phyloP scores from a whole-genome alignment of 371 early-diverging fungal genomes.

The Circinella umbellata region DNA sequence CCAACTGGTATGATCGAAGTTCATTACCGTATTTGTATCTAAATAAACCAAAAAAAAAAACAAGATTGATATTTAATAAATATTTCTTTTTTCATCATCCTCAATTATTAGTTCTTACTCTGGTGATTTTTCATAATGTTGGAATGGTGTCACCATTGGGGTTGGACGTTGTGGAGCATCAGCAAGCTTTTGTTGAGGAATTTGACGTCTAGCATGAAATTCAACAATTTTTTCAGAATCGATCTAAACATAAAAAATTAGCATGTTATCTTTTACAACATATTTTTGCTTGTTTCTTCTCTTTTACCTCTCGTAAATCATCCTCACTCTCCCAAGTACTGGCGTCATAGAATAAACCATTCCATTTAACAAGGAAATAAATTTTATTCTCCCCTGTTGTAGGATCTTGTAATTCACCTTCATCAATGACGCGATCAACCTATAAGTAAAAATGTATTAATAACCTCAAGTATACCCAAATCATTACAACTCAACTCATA shows the following conservation, averaged over 20 bases:
- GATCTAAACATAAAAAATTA: conserved; percentile 32
- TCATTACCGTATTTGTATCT: conserved; percentile 69
- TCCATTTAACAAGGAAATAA: conserved; percentile 93
- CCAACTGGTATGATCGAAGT: conserved; percentile 74
- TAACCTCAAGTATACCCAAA: background rate
- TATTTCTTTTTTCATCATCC: too few relatives aligned
- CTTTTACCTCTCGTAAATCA: conserved; percentile 59
- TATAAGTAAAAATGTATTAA: conserved; percentile 16
- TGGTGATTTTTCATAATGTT: conserved; percentile 69
- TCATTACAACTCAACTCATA: background rate
- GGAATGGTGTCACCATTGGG: conserved; percentile 51
- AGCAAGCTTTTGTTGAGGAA: conserved; percentile 50
- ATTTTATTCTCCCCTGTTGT: conserved; percentile 60
- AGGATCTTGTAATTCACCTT: conserved; percentile 72
- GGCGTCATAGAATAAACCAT: conserved; percentile 83
- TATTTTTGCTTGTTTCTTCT: background rate
- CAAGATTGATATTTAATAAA: too few relatives aligned
- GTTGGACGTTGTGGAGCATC: conserved; percentile 59
- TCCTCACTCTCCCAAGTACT: conserved; percentile 89
- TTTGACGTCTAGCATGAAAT: conserved; percentile 51
- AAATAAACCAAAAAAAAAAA: too few relatives aligned
- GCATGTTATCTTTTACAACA: background rate
- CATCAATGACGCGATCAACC: conserved; percentile 88
- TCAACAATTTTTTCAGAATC: conserved; percentile 65
- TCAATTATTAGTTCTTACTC: background rate